Base-by-base conservation (phyloP, 768 basidiomycete genomes). In the Chalciporus sphaerocephalus region DNA sequence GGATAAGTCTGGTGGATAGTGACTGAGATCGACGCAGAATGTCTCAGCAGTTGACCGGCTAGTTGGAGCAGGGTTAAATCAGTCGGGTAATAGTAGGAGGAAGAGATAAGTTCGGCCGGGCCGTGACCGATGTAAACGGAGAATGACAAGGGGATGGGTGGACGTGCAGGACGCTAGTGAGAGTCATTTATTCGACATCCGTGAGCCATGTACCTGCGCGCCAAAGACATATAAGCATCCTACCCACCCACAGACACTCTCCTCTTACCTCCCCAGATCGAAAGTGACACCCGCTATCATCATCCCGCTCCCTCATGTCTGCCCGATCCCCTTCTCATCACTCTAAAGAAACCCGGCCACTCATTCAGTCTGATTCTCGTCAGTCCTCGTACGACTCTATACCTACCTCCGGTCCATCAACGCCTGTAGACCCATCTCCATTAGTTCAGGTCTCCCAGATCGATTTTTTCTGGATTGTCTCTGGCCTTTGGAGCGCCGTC, bases 401-500 rank as follows among this genome's bases (percentile, higher is more conserved):
- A 37, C 60, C 73, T 21, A n/a, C 28, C 60, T 62, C 64, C 60
- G 67, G 67, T 4, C 4, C 49, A 49, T 53, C 58, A 48, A 5
- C 52, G 36, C 57, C 57, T 17, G 60, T 69, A 16, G 28, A 55
- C 15, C 50, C 66, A 3, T 60, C 59, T 7, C 63, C 66, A 17
- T 53, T 69, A 49, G 75, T 73, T 64, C 69, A 74, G 48, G 69
- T 77, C 50, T 78, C 83, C 35, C 69, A 61, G 37, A 41, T 54
- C n/a, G 79, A 87, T 52, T 73, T 79, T 51, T 66, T 68, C 44
- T 88, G 85, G 85, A 81, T 90, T 50, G 72, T 92, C 41, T 73
- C 78, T 34, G 88, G 82, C 9, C 69, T 92, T 43, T 92, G 88
- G 88, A 85, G 82, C 53, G 85, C 83, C 32, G 85, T 92, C 17